phyloP scores from a whole-genome alignment of 164 flowering plant genomes.

The Tinospora cordifolia region DNA sequence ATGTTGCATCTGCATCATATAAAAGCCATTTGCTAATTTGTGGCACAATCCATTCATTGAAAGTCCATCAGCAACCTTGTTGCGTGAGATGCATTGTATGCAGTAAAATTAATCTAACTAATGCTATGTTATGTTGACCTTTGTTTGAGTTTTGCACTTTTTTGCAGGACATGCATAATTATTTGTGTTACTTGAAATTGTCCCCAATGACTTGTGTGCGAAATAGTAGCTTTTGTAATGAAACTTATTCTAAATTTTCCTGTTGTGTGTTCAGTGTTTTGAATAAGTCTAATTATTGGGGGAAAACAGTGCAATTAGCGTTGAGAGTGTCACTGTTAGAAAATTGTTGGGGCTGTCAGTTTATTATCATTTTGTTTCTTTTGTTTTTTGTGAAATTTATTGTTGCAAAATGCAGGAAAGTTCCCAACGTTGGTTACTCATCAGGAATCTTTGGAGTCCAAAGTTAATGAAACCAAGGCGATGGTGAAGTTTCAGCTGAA shows the following conservation, averaged over 20 bases:
- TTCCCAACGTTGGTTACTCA: slow-evolving; percentile 70
- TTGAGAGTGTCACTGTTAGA: not conserved
- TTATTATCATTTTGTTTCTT: too few species aligned
- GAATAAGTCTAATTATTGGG: too few species aligned
- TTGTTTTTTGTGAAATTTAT: not conserved
- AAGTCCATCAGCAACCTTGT: too few species aligned
- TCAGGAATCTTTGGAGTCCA: slow-evolving; percentile 61
- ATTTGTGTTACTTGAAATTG: not conserved
- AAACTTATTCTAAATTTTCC: too few species aligned
- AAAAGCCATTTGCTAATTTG: too few species aligned
- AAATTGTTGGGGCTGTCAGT: not conserved
- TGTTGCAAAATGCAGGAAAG: slow-evolving; percentile 39
- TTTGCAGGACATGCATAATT: not conserved
- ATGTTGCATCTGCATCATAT: too few species aligned
- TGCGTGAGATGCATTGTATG: too few species aligned
- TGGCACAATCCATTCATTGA: too few species aligned
- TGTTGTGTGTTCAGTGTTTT: too few species aligned
- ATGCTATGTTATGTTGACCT: too few species aligned
- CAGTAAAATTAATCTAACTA: too few species aligned
- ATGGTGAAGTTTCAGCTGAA: slow-evolving; percentile 69
- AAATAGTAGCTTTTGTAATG: too few species aligned
- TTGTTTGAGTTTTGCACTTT: not conserved
- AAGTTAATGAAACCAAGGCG: slow-evolving; percentile 69
- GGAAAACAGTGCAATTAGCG: not conserved
- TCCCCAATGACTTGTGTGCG: not conserved